Percentiles rank a stretch among this genome's conserved stretches.
These are phyloP conservation scores for Tolypocladium paradoxum DNA, from an alignment of 2,329 filamentous ascomycete species.

Conservation along the genomic window DNA sequence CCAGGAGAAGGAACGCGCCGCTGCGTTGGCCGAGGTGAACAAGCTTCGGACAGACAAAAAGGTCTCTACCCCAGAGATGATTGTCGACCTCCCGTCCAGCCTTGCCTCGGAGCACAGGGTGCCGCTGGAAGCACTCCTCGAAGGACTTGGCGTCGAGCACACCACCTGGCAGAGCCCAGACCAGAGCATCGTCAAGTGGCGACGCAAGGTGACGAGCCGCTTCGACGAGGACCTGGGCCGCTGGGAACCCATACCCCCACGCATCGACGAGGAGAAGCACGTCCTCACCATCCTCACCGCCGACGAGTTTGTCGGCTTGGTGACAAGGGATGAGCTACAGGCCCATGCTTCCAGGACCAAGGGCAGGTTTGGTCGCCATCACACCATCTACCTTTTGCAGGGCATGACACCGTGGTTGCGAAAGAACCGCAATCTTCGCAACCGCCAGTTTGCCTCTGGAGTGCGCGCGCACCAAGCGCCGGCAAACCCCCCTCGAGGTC, in stretches of 20 bases:
- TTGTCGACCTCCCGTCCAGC: conserved; percentile 54
- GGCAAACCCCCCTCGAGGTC: conserved; percentile 14
- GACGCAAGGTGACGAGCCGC: conserved; percentile 51
- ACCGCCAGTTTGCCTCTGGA: conserved; percentile 55
- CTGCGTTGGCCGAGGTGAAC: conserved; percentile 62
- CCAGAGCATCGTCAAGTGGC: conserved; percentile 53
- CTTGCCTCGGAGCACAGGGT: conserved; percentile 36
- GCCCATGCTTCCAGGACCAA: conserved; percentile 47
- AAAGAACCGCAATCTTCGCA: conserved; percentile 56
- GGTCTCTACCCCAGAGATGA: conserved; percentile 64
- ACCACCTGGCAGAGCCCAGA: conserved; percentile 33
- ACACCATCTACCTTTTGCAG: conserved; percentile 61
- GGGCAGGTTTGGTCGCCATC: conserved; percentile 37
- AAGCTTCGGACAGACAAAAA: conserved; percentile 65
- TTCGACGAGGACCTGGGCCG: conserved; percentile 50
- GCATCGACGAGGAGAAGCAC: conserved; percentile 46
- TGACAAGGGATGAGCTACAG: conserved; percentile 41
- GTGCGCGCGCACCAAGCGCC: conserved; percentile 39
- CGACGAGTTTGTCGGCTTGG: conserved; percentile 54
- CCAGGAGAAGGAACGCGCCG: conserved; percentile 51
- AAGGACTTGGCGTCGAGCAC: conserved; percentile 36
- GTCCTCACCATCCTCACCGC: conserved; percentile 52
- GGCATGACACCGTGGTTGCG: conserved; percentile 55
- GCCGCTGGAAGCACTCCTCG: conserved; percentile 39
- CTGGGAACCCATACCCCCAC: conserved; percentile 52